Evolutionary conservation across 805 yeast species (phyloP).

Genomic region (Cyberlindnera bimundalis): DNA sequence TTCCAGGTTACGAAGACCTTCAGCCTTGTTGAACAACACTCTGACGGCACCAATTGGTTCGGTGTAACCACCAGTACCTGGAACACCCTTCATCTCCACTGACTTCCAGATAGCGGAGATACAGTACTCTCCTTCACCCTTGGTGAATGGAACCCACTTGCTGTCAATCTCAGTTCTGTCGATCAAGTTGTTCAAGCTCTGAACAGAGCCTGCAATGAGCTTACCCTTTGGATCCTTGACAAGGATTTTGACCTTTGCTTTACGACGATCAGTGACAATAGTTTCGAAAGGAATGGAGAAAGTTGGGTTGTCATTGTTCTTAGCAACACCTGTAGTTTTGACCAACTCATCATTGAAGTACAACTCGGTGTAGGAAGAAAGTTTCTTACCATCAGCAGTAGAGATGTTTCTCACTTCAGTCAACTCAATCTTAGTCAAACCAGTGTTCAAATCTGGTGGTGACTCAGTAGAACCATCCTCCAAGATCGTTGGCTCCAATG

Average conservation of each 20-base stretch:
- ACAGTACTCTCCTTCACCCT: slow-evolving; percentile 69
- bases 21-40: slow-evolving; percentile 65
- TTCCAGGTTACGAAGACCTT: slow-evolving; percentile 78
- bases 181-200: slow-evolving; percentile 59
- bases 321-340: slow-evolving; percentile 53
- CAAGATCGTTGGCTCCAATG: slow-evolving; percentile 52
- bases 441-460: slow-evolving; percentile 91
- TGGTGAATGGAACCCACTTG: slow-evolving; percentile 69
- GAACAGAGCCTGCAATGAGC: slow-evolving; percentile 56
- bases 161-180: slow-evolving; percentile 73
- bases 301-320: slow-evolving; percentile 61
- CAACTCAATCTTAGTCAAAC: slow-evolving; percentile 72
- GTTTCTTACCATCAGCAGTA: slow-evolving; percentile 40
- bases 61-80: slow-evolving; percentile 78
- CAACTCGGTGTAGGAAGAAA: slow-evolving; percentile 68
- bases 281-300: slow-evolving; percentile 65
- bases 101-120: slow-evolving; percentile 82
- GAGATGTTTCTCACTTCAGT: slow-evolving; percentile 51
- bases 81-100: slow-evolving; percentile 63
- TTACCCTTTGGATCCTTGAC: slow-evolving; percentile 60
- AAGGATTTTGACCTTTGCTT: slow-evolving; percentile 62
- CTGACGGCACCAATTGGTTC: slow-evolving; percentile 93
- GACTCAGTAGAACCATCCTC: slow-evolving; percentile 82
- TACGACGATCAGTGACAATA: slow-evolving; percentile 68
- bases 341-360: slow-evolving; percentile 59